Conservation (phyloP, 2,329 filamentous ascomycete species). For the Podosphaera fusca region DNA sequence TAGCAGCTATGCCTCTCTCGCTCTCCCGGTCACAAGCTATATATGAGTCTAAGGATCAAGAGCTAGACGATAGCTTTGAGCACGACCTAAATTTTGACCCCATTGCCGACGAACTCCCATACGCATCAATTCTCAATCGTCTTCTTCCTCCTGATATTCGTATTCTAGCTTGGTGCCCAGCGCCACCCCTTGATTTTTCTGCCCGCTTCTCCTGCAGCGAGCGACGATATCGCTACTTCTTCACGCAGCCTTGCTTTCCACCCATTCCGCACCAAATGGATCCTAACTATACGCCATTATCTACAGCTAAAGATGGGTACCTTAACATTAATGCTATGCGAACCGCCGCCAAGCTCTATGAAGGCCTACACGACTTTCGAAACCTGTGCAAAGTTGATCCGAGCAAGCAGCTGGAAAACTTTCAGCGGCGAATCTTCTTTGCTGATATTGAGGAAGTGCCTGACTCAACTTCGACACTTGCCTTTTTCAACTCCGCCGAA, state of each 20-base stretch:
- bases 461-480: conserved; percentile 27
- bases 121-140: conserved; percentile 63
- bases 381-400: conserved; percentile 93
- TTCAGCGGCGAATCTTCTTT: conserved; percentile 55
- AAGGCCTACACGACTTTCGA: conserved; percentile 78
- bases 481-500: conserved; percentile 26
- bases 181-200: conserved; percentile 57
- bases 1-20: conserved; percentile 10
- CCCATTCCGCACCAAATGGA: conserved; percentile 36
- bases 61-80: conserved; percentile 11
- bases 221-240: conserved; percentile 87
- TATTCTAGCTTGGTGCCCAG: conserved; percentile 78
- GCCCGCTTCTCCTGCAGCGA: conserved; percentile 85
- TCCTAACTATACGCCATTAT: conserved; percentile 12
- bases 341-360: conserved; percentile 52
- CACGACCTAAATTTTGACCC: conserved; percentile 32
- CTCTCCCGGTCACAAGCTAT: conserved; percentile 7
- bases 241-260: conserved; percentile 74
- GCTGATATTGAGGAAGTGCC: conserved; percentile 53
- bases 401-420: conserved; percentile 72
- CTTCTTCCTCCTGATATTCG: conserved; percentile 77
- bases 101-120: conserved; percentile 60
- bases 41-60: conserved; percentile 4
- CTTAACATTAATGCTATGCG: conserved; percentile 77
- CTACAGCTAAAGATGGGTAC: conserved; percentile 39